Base-by-base conservation (phyloP, 2,329 filamentous ascomycete species). In the Teratosphaeria nubilosa region DNA sequence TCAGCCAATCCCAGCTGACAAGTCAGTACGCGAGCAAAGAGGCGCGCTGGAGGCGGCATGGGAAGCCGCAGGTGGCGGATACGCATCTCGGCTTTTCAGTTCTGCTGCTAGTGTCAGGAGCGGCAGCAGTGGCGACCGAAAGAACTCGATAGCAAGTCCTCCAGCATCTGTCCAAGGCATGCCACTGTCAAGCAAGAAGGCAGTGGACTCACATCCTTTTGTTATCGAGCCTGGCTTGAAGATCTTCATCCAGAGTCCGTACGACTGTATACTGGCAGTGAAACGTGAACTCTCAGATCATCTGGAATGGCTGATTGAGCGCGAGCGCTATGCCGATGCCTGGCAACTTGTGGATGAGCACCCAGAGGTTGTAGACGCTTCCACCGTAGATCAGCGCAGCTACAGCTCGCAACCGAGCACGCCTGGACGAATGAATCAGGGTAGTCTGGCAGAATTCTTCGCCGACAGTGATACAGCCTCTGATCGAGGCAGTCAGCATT, bases 201-300 rank as follows among this genome's bases (percentile, higher is more conserved):
- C 63, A 20, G 60, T 65, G 10, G 69, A 71, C 41, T 69, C 72
- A 14, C 78, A 80, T 63, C 79, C 77, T 53, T 76, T 81, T 63
- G 75, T 76, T 20, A 73, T 76, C 5, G 78, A 80, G 10, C 77
- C 80, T 41, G 85, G 86, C 6, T 78, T 86, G 64, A 88, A 97
- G 68, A 88, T 99, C 16, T 96, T 96, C 70, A 90, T 99, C 48
- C 91, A 96, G 68, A 96, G 91, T 66, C 94, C 94, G 0, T 99
- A 95, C 69, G 94, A 99, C 73, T 97, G 91, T 67, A 87, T 97
- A n/a, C 77, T 96, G 57, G 90, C 90, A 0, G 90, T 94, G 2
- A 91, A 91, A 70, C 82, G 94, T 64, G 91, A 96, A 68, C 78
- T 95, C 16, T 78, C 84, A 3, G 94, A 99, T 73, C 91, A 95